Percentiles rank a stretch among this genome's conserved stretches.
Conservation (phyloP, 164 flowering plant genomes). For the Liriodendron chinense region DNA sequence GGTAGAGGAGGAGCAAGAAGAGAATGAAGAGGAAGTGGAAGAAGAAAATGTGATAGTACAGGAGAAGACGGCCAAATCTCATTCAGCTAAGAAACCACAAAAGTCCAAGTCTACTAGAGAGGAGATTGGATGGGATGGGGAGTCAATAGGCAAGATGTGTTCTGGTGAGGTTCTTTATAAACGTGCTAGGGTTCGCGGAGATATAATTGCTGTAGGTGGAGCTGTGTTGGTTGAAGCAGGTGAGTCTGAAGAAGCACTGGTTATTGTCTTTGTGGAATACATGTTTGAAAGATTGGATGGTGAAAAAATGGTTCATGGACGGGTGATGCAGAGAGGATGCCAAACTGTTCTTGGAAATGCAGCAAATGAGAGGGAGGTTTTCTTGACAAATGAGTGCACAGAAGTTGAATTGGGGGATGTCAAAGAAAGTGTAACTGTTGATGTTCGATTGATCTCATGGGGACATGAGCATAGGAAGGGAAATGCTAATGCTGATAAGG, state of each 20-base stretch:
- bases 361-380: slow-evolving; percentile 83
- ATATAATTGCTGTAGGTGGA: slow-evolving; percentile 51
- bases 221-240: slow-evolving; percentile 50
- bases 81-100: slow-evolving; percentile 20
- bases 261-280: slow-evolving; percentile 73
- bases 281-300: slow-evolving; percentile 66
- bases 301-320: slow-evolving; percentile 78
- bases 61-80: slow-evolving; percentile 21
- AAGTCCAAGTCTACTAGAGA: slow-evolving; percentile 19
- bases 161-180: slow-evolving; percentile 54
- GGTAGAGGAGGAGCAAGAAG: slow-evolving; percentile 38
- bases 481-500: slow-evolving; percentile 42
- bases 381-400: slow-evolving; percentile 68
- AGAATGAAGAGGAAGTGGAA: slow-evolving; percentile 33
- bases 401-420: slow-evolving; percentile 54
- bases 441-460: slow-evolving; percentile 58
- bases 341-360: slow-evolving; percentile 79
- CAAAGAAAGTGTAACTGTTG: slow-evolving; percentile 47
- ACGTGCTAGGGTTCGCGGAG: slow-evolving; percentile 52
- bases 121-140: slow-evolving; percentile 65
- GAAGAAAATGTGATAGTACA: slow-evolving; percentile 21
- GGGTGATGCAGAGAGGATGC: slow-evolving; percentile 59
- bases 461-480: slow-evolving; percentile 75
- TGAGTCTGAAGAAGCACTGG: slow-evolving; percentile 38
- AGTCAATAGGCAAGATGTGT: slow-evolving; percentile 43